Evolutionary conservation across 345 rosid species (phyloP).

Genomic region (Salix viminalis): DNA sequence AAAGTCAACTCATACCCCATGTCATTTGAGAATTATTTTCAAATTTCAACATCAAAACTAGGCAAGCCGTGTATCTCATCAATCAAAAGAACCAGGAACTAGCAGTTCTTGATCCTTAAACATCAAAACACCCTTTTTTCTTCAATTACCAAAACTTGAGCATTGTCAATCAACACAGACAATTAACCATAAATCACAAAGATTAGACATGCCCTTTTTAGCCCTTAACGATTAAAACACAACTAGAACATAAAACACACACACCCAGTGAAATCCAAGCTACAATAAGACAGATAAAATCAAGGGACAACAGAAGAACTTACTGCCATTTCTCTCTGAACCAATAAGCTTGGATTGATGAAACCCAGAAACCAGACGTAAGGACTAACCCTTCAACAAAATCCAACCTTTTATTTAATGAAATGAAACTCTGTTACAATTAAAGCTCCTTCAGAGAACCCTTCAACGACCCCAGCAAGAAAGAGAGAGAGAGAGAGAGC

Average conservation of each 20-base stretch:
- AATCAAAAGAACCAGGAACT: background rate
- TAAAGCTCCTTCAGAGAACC: background rate
- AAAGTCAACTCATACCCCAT: background rate
- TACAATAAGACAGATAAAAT: background rate
- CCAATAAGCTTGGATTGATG: slow-evolving; percentile 12
- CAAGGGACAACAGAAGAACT: slow-evolving; percentile 22
- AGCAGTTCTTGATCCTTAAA: background rate
- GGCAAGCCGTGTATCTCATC: background rate
- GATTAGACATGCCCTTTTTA: background rate
- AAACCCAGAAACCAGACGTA: slow-evolving; percentile 1
- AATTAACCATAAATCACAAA: background rate
- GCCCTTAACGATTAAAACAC: background rate
- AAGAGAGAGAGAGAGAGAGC: slow-evolving; percentile 3
- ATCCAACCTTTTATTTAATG: background rate
- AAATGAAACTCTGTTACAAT: slow-evolving; percentile 1
- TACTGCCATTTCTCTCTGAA: slow-evolving; percentile 51
- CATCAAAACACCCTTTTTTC: background rate
- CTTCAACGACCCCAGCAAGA: slow-evolving; percentile 11
- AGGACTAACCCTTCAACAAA: background rate
- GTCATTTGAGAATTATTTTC: background rate
- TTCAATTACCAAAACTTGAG: background rate
- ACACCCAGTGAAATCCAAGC: background rate
- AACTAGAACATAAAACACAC: too few relatives aligned
- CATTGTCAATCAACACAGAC: slow-evolving; percentile 19
- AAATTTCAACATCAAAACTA: slow-evolving; percentile 4